Conservation (phyloP, 805 yeast species). For the Hanseniaspora singularis region DNA sequence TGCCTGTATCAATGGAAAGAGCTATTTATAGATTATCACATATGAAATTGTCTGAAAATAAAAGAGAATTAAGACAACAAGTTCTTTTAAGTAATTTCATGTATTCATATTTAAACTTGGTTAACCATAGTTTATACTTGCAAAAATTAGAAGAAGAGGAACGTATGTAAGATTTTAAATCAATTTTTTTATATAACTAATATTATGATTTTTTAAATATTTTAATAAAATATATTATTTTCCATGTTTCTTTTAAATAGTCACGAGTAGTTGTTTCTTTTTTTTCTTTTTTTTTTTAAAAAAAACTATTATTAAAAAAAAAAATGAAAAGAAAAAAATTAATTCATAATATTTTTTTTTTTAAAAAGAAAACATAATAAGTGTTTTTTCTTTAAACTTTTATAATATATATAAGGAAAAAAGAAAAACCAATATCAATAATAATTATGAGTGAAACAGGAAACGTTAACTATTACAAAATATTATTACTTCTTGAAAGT, state of each 20-base stretch:
- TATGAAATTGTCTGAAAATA: conserved; percentile 85
- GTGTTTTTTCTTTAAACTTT: neutral
- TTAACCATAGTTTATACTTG: conserved; percentile 75
- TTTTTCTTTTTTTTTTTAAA: neutral
- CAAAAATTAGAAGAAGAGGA: conserved; percentile 43
- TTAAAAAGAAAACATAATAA: neutral
- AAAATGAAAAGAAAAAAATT: too few species aligned
- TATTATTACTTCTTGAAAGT: conserved; percentile 12
- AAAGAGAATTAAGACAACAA: conserved; percentile 81
- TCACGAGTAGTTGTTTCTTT: too few species aligned
- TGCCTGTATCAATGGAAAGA: conserved; percentile 90
- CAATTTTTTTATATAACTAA: neutral
- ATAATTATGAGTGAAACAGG: conserved; percentile 3
- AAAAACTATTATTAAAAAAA: neutral
- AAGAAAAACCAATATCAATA: too few species aligned
- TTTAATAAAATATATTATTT: too few species aligned
- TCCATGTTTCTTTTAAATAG: too few species aligned
- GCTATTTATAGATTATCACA: conserved; percentile 91
- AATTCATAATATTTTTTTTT: too few species aligned
- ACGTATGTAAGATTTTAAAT: neutral
- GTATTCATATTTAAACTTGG: conserved; percentile 91
- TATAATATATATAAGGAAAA: too few species aligned
- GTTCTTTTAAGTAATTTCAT: conserved; percentile 88
- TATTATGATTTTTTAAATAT: neutral
- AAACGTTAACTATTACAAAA: conserved; percentile 6